These are phyloP conservation scores for Cadophora malorum DNA, from an alignment of 2,329 filamentous ascomycete genomes.

Conservation along the genomic window DNA sequence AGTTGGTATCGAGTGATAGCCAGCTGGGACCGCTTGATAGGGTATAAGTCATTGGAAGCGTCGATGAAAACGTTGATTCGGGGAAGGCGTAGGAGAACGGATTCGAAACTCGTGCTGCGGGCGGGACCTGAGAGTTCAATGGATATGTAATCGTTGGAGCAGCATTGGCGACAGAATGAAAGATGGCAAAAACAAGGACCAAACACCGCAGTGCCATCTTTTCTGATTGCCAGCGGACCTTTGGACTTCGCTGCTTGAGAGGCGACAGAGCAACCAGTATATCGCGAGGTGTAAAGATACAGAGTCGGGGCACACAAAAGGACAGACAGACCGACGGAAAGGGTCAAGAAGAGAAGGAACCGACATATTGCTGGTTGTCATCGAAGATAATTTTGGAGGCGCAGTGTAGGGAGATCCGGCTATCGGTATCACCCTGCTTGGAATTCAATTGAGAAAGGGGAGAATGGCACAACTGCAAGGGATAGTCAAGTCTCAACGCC, in stretches of 20 bases:
- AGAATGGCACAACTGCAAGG: slow-evolving; percentile 38
- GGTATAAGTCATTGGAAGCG: slow-evolving; percentile 66
- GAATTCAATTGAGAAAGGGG: slow-evolving; percentile 33
- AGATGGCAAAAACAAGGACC: slow-evolving; percentile 30
- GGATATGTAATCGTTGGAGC: slow-evolving; percentile 64
- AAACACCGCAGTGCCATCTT: slow-evolving; percentile 37
- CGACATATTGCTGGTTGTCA: slow-evolving; percentile 30
- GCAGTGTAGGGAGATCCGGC: slow-evolving; percentile 34
- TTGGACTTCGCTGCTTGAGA: background rate
- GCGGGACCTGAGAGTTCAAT: slow-evolving; percentile 83
- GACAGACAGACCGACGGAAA: slow-evolving; percentile 27
- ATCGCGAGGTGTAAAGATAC: background rate
- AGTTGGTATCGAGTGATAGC: slow-evolving; percentile 72
- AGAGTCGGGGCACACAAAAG: background rate
- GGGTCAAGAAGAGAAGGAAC: slow-evolving; percentile 25
- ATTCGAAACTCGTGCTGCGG: slow-evolving; percentile 72
- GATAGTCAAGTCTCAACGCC: slow-evolving; percentile 27
- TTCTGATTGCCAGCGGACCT: background rate
- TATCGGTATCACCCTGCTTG: slow-evolving; percentile 39
- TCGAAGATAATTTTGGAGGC: slow-evolving; percentile 34
- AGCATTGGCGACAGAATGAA: slow-evolving; percentile 41
- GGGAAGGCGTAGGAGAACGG: slow-evolving; percentile 77
- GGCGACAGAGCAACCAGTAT: background rate
- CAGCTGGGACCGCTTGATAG: slow-evolving; percentile 72
- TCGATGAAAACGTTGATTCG: slow-evolving; percentile 73